A percentile compares a stretch with the other conserved stretches of the same genome.
Conservation (phyloP, 192 early-diverging fungal genomes). For the Coemansia sp. region DNA sequence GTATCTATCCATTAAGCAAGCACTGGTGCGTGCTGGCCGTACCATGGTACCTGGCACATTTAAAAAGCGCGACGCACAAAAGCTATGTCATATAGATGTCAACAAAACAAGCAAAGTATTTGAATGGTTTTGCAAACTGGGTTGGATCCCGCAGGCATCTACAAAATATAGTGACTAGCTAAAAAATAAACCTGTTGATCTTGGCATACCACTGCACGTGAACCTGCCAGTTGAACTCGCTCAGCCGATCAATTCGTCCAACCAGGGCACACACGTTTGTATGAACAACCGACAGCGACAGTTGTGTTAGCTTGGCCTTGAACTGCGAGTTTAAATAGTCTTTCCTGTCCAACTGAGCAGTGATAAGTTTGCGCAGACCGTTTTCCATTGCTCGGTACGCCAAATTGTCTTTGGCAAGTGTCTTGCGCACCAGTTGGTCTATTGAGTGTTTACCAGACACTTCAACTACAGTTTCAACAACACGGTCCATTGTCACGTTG, state of each 20-base stretch:
- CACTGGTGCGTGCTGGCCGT: conserved; percentile 44
- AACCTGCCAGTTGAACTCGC: conserved; percentile 45
- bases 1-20: conserved; percentile 44
- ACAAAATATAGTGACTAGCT: neutral
- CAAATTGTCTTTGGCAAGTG: conserved; percentile 27
- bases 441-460: neutral
- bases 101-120: conserved; percentile 88
- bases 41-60: conserved; percentile 30
- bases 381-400: conserved; percentile 27
- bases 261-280: conserved; percentile 15
- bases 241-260: conserved; percentile 22
- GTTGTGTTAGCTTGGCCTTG: conserved; percentile 8
- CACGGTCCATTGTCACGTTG: conserved; percentile 24
- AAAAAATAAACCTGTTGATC: conserved; percentile 8
- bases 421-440: conserved; percentile 25
- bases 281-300: conserved; percentile 16
- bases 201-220: conserved; percentile 38
- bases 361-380: conserved; percentile 21
- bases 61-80: conserved; percentile 86
- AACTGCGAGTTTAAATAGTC: conserved; percentile 4
- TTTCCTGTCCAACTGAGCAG: conserved; percentile 16
- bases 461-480: conserved; percentile 9
- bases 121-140: conserved; percentile 83
- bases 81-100: conserved; percentile 85
- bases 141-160: conserved; percentile 66